Conservation (phyloP, 1,284 basidiomycete species). For the Fomes fomentarius region DNA sequence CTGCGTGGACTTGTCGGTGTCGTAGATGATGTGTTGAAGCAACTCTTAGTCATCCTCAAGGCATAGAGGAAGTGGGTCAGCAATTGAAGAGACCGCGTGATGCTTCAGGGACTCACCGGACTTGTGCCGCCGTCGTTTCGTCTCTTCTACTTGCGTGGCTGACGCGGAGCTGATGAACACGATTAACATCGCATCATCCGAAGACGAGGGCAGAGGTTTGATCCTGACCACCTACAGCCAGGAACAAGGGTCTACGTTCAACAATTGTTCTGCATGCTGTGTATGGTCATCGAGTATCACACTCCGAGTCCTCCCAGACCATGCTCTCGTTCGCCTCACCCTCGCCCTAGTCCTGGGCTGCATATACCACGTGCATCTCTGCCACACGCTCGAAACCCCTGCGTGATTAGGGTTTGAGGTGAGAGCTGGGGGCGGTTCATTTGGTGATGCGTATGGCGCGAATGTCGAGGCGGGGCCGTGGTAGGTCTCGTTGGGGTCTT, state of each 20-base stretch:
- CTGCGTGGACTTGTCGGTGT: constrained; percentile 40
- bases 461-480: constrained; percentile 37
- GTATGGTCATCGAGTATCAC: constrained; percentile 68
- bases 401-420: constrained; percentile 66
- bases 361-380: constrained; percentile 61
- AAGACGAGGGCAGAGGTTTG: not conserved
- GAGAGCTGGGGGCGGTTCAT: constrained; percentile 42
- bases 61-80: constrained; percentile 36
- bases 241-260: constrained; percentile 47
- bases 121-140: constrained; percentile 74
- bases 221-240: not conserved
- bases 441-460: constrained; percentile 14
- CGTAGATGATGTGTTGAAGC: constrained; percentile 79
- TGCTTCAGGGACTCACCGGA: constrained; percentile 47
- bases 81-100: not conserved
- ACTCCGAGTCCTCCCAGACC: constrained; percentile 71
- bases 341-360: constrained; percentile 33
- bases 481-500: constrained; percentile 67
- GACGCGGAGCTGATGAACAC: constrained; percentile 70
- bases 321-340: constrained; percentile 77
- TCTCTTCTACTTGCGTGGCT: constrained; percentile 72
- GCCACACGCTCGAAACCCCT: constrained; percentile 67
- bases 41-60: constrained; percentile 63
- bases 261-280: constrained; percentile 62
- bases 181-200: constrained; percentile 83